Conservation (phyloP, 75 land plant genomes). For the Selaginella tamariscina region DNA sequence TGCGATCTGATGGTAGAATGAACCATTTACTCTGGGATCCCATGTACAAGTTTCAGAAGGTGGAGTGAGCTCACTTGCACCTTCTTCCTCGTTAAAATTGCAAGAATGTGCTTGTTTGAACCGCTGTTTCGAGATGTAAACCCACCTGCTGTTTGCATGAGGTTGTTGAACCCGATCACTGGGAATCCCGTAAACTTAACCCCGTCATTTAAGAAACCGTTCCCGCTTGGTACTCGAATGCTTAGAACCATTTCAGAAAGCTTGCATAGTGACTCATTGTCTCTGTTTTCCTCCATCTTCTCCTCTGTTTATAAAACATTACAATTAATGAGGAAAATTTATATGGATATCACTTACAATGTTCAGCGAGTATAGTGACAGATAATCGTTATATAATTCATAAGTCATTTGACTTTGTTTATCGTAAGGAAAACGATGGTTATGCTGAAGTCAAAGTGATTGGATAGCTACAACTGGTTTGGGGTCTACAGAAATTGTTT, state of each 20-base stretch:
- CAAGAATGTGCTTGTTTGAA: not conserved
- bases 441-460: too few species aligned
- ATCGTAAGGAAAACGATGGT: too few species aligned
- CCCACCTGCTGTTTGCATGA: conserved; percentile 6
- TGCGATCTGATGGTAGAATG: conserved; percentile 1
- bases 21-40: conserved; percentile 9
- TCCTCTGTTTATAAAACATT: not conserved
- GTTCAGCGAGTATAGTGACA: not conserved
- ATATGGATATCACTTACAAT: not conserved
- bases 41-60: not conserved
- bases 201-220: conserved; percentile 8
- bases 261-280: not conserved
- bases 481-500: too few species aligned
- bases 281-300: not conserved
- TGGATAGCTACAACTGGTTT: too few species aligned
- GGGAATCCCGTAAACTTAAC: not conserved
- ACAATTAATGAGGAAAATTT: not conserved
- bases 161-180: not conserved
- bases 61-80: not conserved
- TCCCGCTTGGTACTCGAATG: not conserved
- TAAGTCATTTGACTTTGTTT: not conserved
- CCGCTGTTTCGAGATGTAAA: not conserved
- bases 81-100: not conserved
- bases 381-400: not conserved
- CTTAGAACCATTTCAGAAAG: not conserved